Evolutionary conservation across 345 rosid genomes (phyloP), one percentile per base, ranked within the genome.

Genomic region (Hibiscus syriacus): DNA sequence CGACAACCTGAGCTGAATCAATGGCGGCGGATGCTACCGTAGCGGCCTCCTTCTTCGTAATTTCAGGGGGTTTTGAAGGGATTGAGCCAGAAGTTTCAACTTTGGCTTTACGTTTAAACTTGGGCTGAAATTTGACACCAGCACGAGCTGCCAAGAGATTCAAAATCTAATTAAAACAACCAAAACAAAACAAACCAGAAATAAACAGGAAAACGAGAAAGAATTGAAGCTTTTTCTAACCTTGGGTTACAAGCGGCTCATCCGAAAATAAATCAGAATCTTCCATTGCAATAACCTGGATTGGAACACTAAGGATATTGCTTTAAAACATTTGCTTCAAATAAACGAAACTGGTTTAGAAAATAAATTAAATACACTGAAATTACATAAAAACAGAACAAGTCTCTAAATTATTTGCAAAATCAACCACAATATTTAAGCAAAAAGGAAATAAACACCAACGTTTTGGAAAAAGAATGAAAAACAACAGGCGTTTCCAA

Each of bases 81-180:
- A 48, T 27, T 13, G 64, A 19, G 11, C 17, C 67, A 55, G 70
- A 55, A 14, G 60, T 34, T 66, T 5, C 74, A 63, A 23, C 65
- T 27, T n/a, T 27, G 11, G 73, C 60, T 36, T 46, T 34, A 41
- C 41, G 38, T 43, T 73, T 73, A 14, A 27, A 50, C 63, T 55
- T 67, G n/a, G 88, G 85, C 52, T 76, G 85, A 78, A n/a, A n/a
- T n/a, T n/a, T 76, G 85, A 78, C 70, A 34, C 75, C 72, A 50
- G 78, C 49, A 36, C 81, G 64, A 64, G 69, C 84, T 80, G 72
- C 39, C 41, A 65, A 71, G 58, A 17, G 41, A 74, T 53, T 45
- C 30, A 61, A 73, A 2, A 64, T 54, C 32, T 64, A 75, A 36
- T 29, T 46, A 8, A 26, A 49, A 39, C 22, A 17, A 41, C 27